A percentile compares a stretch with the other conserved stretches of the same genome.
Evolutionary conservation across 2,329 filamentous ascomycete species (phyloP).

Genomic region (Hymenoscyphus infarciens): DNA sequence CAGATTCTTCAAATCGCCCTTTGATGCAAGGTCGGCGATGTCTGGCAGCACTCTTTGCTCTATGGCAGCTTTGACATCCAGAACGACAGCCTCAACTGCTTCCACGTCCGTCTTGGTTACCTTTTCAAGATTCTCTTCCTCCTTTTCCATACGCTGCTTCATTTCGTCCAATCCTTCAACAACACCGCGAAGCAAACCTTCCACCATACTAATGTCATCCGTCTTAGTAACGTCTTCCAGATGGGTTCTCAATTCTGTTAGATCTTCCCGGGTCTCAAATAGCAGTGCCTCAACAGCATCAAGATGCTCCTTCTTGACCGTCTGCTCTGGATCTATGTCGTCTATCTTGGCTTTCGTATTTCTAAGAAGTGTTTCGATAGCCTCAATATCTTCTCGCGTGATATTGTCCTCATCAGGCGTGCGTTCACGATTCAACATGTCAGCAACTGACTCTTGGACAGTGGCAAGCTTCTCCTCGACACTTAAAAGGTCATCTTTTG

Average conservation of each 20-base stretch:
- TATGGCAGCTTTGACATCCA: slow-evolving; percentile 79
- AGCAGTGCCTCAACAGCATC: slow-evolving; percentile 55
- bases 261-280: slow-evolving; percentile 69
- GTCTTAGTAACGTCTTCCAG: slow-evolving; percentile 70
- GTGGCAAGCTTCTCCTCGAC: slow-evolving; percentile 52
- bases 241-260: slow-evolving; percentile 63
- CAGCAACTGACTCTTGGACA: slow-evolving; percentile 57
- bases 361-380: slow-evolving; percentile 83
- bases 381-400: slow-evolving; percentile 79
- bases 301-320: slow-evolving; percentile 63
- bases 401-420: slow-evolving; percentile 47
- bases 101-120: slow-evolving; percentile 81
- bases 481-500: slow-evolving; percentile 52
- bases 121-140: slow-evolving; percentile 48
- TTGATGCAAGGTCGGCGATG: slow-evolving; percentile 66
- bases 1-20: slow-evolving; percentile 70
- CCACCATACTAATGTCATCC: slow-evolving; percentile 73
- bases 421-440: slow-evolving; percentile 43
- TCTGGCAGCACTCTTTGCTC: slow-evolving; percentile 71
- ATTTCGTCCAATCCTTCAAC: slow-evolving; percentile 73
- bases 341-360: slow-evolving; percentile 89
- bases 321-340: slow-evolving; percentile 71
- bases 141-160: slow-evolving; percentile 45
- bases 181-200: slow-evolving; percentile 75
- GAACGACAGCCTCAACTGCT: slow-evolving; percentile 72